A percentile compares a stretch with the other conserved stretches of the same genome.
phyloP scores from a whole-genome alignment of 768 basidiomycete genomes.

The Strobilomyces echinocephalus region DNA sequence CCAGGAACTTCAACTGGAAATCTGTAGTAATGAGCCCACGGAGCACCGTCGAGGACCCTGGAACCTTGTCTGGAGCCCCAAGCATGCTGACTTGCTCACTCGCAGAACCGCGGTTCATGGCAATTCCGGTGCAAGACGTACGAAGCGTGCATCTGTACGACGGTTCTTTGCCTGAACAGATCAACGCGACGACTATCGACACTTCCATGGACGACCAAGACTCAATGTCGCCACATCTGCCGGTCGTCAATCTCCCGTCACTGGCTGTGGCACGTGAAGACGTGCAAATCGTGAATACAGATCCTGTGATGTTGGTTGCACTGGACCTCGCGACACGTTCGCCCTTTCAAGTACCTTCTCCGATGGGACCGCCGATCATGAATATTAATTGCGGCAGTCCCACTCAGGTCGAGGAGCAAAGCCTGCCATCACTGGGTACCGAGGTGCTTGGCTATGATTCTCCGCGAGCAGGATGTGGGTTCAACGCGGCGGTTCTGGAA shows the following conservation, averaged over 20 bases:
- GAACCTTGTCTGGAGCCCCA: not conserved
- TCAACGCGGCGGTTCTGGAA: not conserved
- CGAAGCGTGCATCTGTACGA: no score
- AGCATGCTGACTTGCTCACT: not conserved
- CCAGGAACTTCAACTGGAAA: not conserved
- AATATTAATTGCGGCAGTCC: not conserved
- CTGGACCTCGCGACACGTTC: conserved; percentile 10
- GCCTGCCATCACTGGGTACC: not conserved
- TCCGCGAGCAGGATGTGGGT: not conserved
- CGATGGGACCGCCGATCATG: conserved; percentile 6
- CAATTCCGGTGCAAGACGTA: no score
- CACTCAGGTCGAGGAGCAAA: not conserved
- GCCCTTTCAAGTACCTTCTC: conserved; percentile 4
- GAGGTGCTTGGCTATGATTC: not conserved
- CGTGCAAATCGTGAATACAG: not conserved
- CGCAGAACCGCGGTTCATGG: no score
- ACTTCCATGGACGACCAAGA: not conserved
- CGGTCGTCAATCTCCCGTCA: conserved; percentile 15
- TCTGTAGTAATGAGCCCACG: not conserved
- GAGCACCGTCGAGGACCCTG: not conserved
- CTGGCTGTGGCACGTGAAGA: not conserved
- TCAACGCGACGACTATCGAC: not conserved
- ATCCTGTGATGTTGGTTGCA: not conserved
- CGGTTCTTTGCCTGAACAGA: not conserved
- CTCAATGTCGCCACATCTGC: not conserved